phyloP scores from a whole-genome alignment of 2,329 filamentous ascomycete species.

The Lecanosticta acicola region DNA sequence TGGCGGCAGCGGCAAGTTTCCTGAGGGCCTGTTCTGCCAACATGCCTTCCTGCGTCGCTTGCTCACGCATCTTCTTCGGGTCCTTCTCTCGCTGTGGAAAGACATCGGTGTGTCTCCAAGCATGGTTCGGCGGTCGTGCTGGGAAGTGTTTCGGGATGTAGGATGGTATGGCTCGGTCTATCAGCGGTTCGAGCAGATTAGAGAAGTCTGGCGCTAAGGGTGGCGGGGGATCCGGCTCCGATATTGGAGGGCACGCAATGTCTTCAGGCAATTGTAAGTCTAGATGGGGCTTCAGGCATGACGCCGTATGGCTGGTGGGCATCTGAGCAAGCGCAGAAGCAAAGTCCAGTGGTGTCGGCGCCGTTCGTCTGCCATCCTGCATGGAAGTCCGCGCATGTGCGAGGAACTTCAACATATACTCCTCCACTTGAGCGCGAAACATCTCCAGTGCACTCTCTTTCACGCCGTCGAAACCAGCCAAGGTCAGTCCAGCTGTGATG shows the following conservation, averaged over 20 bases:
- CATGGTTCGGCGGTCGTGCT: slow-evolving; percentile 57
- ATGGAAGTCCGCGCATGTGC: slow-evolving; percentile 53
- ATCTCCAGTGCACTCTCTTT: slow-evolving; percentile 52
- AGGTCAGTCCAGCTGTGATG: slow-evolving; percentile 48
- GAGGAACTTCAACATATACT: slow-evolving; percentile 55
- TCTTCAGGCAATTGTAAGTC: slow-evolving; percentile 32
- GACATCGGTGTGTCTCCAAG: slow-evolving; percentile 56
- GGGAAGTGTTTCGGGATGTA: slow-evolving; percentile 60
- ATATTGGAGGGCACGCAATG: slow-evolving; percentile 36
- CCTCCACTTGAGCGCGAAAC: slow-evolving; percentile 51
- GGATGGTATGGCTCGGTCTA: slow-evolving; percentile 44
- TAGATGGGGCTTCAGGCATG: slow-evolving; percentile 38
- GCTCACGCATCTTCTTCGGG: slow-evolving; percentile 50
- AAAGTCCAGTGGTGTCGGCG: slow-evolving; percentile 56
- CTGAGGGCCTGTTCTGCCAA: slow-evolving; percentile 60
- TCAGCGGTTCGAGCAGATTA: slow-evolving; percentile 47
- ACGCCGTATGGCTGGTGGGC: slow-evolving; percentile 34
- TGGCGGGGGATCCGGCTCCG: slow-evolving; percentile 37
- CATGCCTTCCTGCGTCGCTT: slow-evolving; percentile 60
- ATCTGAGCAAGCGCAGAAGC: slow-evolving; percentile 44
- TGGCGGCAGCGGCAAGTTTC: slow-evolving; percentile 49
- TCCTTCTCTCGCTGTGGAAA: slow-evolving; percentile 56
- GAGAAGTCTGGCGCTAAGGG: slow-evolving; percentile 40
- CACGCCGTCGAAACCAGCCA: slow-evolving; percentile 51
- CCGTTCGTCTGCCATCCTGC: slow-evolving; percentile 50